Evolutionary conservation across 2,329 filamentous ascomycete species (phyloP), one percentile per base, ranked within the genome.

Genomic region (Knufia petricola): DNA sequence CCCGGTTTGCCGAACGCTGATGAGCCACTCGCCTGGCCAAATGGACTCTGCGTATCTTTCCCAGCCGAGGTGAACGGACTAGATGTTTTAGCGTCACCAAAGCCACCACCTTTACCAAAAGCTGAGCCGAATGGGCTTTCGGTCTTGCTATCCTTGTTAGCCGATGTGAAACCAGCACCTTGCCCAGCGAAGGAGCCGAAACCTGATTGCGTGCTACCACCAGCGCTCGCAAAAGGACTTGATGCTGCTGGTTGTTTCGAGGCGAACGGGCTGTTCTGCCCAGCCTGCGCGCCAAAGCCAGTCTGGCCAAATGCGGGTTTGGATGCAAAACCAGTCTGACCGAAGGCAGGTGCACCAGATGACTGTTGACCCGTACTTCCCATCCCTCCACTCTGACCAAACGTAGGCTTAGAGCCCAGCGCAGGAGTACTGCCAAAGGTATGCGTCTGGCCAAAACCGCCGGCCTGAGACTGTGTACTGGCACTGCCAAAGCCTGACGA

Each of bases 361-460:
- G 61, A 57, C 19, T 54, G 23, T 48, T 66, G 59, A n/a, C 65
- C 65, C 49, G 67, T 66, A 39, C 60, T 60, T 24, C 63, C 64
- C 17, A 66, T 49, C 20, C 59, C 52, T 49, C 62, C 64, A 23
- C 65, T 54, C 24, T 61, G 56, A 40, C 68, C 66, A 59, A 70
- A 69, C 8, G 59, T 44, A 8, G 59, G 53, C 12, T 53, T 41
- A 34, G 57, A 57, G 13, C 55, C 49, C 4, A 55, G 45, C 32
- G 60, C 54, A 26, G 63, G 62, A 1, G 66, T 55, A 1, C 60
- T 55, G 36, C 63, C 68, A 55, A 71, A 69, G 2, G 61, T 55
- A 26, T 61, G 55, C 13, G 41, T 19, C 4, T 57, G 58, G 15
- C 53, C 56, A 39, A 57, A 55, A 4, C 36, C 39, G 12, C 55